Conservation (phyloP, 805 yeast genomes). For the Saccharomycopsis amapae region DNA sequence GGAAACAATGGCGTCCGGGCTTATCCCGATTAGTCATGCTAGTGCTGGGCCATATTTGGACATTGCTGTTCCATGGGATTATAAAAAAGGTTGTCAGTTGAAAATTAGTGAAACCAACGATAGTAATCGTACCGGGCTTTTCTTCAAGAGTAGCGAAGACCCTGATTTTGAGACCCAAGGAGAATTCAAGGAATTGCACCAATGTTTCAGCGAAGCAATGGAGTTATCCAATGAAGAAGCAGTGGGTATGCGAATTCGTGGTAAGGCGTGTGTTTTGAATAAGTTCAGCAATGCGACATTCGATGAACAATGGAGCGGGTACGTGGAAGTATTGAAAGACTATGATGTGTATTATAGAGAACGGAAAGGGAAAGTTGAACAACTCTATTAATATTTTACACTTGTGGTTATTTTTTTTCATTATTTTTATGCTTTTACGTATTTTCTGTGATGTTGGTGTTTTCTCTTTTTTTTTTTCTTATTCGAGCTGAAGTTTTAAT, state of each 20-base stretch:
- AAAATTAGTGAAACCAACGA: constrained; percentile 35
- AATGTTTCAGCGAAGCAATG: constrained; percentile 40
- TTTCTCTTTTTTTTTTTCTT: neutral
- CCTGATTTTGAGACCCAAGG: constrained; percentile 48
- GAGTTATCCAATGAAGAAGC: constrained; percentile 33
- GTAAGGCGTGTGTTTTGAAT: constrained; percentile 35
- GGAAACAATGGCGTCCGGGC: constrained; percentile 81
- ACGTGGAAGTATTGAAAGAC: constrained; percentile 17
- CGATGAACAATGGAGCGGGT: constrained; percentile 44
- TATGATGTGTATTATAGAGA: constrained; percentile 11
- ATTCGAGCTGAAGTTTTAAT: no score
- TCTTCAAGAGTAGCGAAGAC: constrained; percentile 64
- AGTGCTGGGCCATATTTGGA: constrained; percentile 93
- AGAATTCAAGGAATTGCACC: constrained; percentile 42
- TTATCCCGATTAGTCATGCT: constrained; percentile 85
- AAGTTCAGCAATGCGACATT: constrained; percentile 61
- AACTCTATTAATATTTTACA: constrained; percentile 6
- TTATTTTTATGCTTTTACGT: neutral
- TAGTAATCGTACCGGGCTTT: constrained; percentile 55
- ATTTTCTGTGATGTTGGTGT: neutral
- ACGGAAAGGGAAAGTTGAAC: constrained; percentile 11
- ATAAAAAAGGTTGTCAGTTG: constrained; percentile 25
- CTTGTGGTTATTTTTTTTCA: neutral
- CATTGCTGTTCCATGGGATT: constrained; percentile 59
- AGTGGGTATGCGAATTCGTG: constrained; percentile 39